These are phyloP conservation scores for Andalucia godoyi DNA, from an alignment of 78 protist genomes.

Conservation along the genomic window DNA sequence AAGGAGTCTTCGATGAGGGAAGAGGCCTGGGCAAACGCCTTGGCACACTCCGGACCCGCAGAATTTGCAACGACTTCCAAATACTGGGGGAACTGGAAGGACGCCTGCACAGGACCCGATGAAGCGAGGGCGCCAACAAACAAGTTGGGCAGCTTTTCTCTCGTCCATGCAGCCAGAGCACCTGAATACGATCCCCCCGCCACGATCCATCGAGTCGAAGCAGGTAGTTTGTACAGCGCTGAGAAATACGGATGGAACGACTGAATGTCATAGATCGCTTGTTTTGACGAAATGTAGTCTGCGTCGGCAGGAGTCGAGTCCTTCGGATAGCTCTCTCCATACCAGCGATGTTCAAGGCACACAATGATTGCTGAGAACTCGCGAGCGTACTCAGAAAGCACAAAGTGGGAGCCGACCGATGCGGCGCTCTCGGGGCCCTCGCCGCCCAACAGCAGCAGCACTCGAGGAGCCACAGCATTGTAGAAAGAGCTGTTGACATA, in stretches of 20 bases:
- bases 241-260: not conserved
- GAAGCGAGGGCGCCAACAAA: not conserved
- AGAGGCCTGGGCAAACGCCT: too few relatives aligned
- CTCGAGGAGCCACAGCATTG: not conserved
- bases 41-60: too few relatives aligned
- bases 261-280: constrained; percentile 21
- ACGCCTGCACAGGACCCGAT: constrained; percentile 9
- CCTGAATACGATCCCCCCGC: constrained; percentile 38
- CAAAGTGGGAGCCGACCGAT: not conserved
- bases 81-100: constrained; percentile 2
- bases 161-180: constrained; percentile 3
- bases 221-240: not conserved
- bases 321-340: constrained; percentile 17
- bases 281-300: not conserved
- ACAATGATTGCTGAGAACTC: not conserved
- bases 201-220: not conserved
- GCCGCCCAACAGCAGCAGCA: not conserved
- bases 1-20: too few relatives aligned
- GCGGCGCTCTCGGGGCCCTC: not conserved
- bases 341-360: constrained; percentile 27
- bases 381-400: not conserved
- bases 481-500: not conserved
- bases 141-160: constrained; percentile 8
- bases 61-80: too few relatives aligned
- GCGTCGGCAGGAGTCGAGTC: not conserved